Percentiles rank a stretch among this genome's conserved stretches.
Conservation (phyloP, 495 filamentous ascomycete genomes). For the Hypoxylon trugodes region DNA sequence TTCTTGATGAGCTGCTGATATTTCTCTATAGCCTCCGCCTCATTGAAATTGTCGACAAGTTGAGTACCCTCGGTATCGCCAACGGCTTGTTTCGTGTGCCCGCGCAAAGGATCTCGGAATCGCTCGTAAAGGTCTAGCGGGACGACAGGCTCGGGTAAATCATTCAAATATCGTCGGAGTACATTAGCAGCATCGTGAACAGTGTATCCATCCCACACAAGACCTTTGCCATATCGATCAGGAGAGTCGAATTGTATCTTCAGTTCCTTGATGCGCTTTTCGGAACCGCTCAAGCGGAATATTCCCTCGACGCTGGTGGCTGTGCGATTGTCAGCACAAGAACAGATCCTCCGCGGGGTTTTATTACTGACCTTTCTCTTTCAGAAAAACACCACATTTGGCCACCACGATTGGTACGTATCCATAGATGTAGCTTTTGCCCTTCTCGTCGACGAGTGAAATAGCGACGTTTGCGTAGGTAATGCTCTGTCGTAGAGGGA, state of each 20-base stretch:
- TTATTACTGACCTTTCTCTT: constrained; percentile 86
- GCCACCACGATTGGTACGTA: constrained; percentile 99
- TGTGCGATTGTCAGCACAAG: constrained; percentile 51
- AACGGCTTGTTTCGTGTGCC: constrained; percentile 76
- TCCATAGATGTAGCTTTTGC: constrained; percentile 96
- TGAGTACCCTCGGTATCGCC: constrained; percentile 65
- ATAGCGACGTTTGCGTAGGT: constrained; percentile 99
- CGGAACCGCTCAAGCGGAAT: constrained; percentile 94
- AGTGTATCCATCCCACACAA: constrained; percentile 97
- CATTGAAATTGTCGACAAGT: constrained; percentile 74
- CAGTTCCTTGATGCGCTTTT: constrained; percentile 97
- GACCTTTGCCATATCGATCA: constrained; percentile 93
- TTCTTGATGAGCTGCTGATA: constrained; percentile 94
- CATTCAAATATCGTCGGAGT: constrained; percentile 91
- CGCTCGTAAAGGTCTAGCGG: constrained; percentile 91
- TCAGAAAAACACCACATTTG: constrained; percentile 97
- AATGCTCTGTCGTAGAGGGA: constrained; percentile 94
- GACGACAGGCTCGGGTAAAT: constrained; percentile 94
- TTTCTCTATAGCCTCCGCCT: constrained; percentile 74
- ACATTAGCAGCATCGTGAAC: constrained; percentile 99
- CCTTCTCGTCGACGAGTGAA: constrained; percentile 88
- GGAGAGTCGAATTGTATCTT: constrained; percentile 92
- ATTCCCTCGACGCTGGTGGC: constrained; percentile 97
- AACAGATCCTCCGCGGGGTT: neutral
- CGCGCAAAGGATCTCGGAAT: constrained; percentile 85